Evolutionary conservation across 345 rosid species (phyloP), one percentile per base, ranked within the genome.

Genomic region (Salix viminalis): DNA sequence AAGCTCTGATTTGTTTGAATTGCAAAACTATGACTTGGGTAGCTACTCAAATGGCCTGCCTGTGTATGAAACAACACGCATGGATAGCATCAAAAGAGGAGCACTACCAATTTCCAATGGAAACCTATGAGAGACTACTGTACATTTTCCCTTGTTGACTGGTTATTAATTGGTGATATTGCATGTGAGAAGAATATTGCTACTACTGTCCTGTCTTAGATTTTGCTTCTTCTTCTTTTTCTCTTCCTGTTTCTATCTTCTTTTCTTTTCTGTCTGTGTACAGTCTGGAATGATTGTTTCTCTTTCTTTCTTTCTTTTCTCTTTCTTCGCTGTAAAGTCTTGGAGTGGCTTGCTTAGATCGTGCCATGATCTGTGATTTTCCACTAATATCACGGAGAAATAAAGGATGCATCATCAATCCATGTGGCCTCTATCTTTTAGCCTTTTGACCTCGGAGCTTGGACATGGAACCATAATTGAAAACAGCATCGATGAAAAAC

Each of bases 1-100:
- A 28, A 95, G 99, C 81, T 95, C 97, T 67, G 99, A 95, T 86
- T 88, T 95, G 82, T 95, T 95, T 61, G 99, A 95, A 84, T 69
- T 94, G 81, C 91, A 89, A 52, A 94, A 88, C 82, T 94, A 90
- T 73, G 93, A 92, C 82, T 72, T 91, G 75, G 91, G 85, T 16
- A 83, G 80, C 67, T 85, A 83, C 76, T 88, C 94, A 32, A 88
- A 84, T 77, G 94, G 91, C 18, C 81, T 95, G 70, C 98, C 98
- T 18, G 99, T 95, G 26, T 93, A 95, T 67, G 99, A 95, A 80
- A 93, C 97, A 26, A 95, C 99, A 64, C 83, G 84, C 67, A 84
- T 91, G 82, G 90, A 90, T 75, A 87, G 78, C 81, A 88, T 91
- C 87, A 90, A 85, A 87, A 90, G 88, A 76, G 89, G 84, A 85